phyloP scores from a whole-genome alignment of 306 rosid genomes.

The Lathyrus tuberosus region DNA sequence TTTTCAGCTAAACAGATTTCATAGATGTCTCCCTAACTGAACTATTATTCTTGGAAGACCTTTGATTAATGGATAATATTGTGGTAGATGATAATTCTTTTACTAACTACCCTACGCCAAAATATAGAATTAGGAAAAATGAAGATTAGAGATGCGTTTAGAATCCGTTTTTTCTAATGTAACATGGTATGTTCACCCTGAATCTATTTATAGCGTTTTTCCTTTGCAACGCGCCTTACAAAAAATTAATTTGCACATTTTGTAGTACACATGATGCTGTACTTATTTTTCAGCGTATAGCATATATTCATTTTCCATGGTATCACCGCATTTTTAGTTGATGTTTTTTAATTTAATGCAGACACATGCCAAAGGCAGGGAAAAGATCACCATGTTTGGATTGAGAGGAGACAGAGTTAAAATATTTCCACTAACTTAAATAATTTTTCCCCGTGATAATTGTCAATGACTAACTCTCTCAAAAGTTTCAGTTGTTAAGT shows the following conservation, averaged over 20 bases:
- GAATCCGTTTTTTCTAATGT: background rate
- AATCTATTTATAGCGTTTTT: too few species aligned
- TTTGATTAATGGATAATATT: constrained; percentile 6
- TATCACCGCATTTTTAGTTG: too few species aligned
- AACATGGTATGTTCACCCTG: too few species aligned
- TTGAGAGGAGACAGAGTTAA: too few species aligned
- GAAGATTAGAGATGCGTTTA: background rate
- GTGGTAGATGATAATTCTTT: constrained; percentile 20
- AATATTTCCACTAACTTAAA: too few species aligned
- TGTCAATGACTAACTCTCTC: too few species aligned
- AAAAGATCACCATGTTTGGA: too few species aligned
- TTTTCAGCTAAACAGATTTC: background rate
- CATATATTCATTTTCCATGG: too few species aligned
- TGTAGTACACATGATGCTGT: background rate
- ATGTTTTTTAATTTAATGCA: too few species aligned
- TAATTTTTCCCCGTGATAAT: too few species aligned
- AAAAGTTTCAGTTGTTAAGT: too few species aligned
- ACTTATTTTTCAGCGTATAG: background rate
- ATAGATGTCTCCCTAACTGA: background rate
- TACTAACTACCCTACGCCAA: background rate
- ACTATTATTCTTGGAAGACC: constrained; percentile 9
- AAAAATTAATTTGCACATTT: constrained; percentile 1
- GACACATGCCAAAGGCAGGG: too few species aligned
- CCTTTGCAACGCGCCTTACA: background rate
- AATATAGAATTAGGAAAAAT: background rate